phyloP scores from a whole-genome alignment of 768 basidiomycete species.

The Hemileccinum impolitum region DNA sequence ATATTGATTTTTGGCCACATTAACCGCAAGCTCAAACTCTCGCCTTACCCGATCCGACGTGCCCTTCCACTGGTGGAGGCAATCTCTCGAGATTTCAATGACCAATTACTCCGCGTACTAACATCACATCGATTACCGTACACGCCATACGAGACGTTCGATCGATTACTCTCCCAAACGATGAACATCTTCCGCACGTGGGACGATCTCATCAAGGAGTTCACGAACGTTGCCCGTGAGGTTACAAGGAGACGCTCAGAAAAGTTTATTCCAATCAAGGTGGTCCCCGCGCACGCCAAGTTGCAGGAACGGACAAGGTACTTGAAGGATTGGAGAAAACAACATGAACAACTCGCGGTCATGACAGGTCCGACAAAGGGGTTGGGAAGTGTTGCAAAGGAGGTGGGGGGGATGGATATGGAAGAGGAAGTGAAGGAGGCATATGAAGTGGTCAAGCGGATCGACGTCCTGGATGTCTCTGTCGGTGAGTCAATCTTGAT shows the following conservation, averaged over 20 bases:
- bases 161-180: conserved; percentile 73
- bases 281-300: conserved; percentile 85
- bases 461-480: conserved; percentile 94
- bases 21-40: conserved; percentile 92
- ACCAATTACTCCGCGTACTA: conserved; percentile 87
- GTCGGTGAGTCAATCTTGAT: conserved; percentile 53
- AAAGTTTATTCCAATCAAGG: conserved; percentile 96
- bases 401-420: conserved; percentile 93
- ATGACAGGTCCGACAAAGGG: conserved; percentile 97
- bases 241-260: conserved; percentile 86
- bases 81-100: conserved; percentile 96
- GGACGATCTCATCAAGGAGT: conserved; percentile 90
- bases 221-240: conserved; percentile 89
- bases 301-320: conserved; percentile 86
- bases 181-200: conserved; percentile 80
- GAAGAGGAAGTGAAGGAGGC: conserved; percentile 95
- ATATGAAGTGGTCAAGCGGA: conserved; percentile 95
- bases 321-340: conserved; percentile 89
- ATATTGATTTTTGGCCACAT: conserved; percentile 87
- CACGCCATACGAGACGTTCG: conserved; percentile 92
- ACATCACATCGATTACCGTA: conserved; percentile 90
- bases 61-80: conserved; percentile 97
- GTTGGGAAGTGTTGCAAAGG: conserved; percentile 65
- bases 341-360: conserved; percentile 94
- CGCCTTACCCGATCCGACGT: conserved; percentile 94